Evolutionary conservation across 495 filamentous ascomycete species (phyloP), one percentile per base, ranked within the genome.

Genomic region (Daldinia caldariorum): DNA sequence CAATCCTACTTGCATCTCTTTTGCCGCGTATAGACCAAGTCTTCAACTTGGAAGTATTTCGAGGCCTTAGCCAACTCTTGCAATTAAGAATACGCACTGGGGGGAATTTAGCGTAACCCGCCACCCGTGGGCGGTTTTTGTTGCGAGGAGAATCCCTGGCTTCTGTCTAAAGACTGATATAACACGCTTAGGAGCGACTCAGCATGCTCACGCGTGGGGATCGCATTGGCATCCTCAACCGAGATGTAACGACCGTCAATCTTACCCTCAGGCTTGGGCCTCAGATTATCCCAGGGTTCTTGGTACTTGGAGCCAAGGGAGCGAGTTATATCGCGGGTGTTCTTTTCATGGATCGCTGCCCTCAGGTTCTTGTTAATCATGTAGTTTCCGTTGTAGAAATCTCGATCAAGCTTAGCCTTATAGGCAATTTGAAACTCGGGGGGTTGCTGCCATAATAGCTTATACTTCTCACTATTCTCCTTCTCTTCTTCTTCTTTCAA

Each of bases 171-270:
- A 2, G 77, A 76, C 41, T 75, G 77, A 47, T 80, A 80, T 0
- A 69, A 54, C 72, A 81, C 74, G n/a, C 73, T 76, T 1, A 86
- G 43, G n/a, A 84, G 56, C 10, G 80, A 79, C 14, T 72, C 67
- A 1, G 76, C 75, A 53, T 79, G 75, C 43, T 80, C 75, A 1
- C 39, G 61, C 1, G 71, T 61, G 2, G 77, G 66, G 61, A 78
- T 81, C 0, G 47, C 49, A n/a, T 76, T 69, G 16, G 77, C 77
- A 18, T 84, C 77, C 1, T 77, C 72, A 9, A 76, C 29, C 6
- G 65, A 70, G 31, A 77, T 47, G 3, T 59, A 35, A 38, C 58
- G 63, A 47, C 58, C 67, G 55, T 10, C 38, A 4, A 69, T 12
- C 45, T 61, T 77, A 22, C 63, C 72, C 43, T 74, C 64, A 6